Evolutionary conservation across 2,329 filamentous ascomycete genomes (phyloP).

Genomic region (Pseudogymnoascus sp.): DNA sequence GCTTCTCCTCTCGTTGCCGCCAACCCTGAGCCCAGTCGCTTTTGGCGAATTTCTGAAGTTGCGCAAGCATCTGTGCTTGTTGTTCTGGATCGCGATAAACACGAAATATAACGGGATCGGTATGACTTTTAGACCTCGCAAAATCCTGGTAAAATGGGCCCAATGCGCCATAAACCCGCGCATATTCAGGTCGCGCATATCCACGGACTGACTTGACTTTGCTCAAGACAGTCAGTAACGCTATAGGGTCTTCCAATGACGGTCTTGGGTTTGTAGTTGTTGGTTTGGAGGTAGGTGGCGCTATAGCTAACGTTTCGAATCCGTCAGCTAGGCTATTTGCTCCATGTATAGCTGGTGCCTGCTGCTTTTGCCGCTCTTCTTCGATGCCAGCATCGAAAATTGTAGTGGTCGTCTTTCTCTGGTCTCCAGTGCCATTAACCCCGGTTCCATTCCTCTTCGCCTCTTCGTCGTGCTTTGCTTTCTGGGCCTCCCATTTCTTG

Average conservation of each 20-base stretch:
- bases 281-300: constrained; percentile 30
- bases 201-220: constrained; percentile 72
- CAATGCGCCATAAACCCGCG: constrained; percentile 79
- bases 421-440: constrained; percentile 20
- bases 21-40: constrained; percentile 77
- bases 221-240: constrained; percentile 62
- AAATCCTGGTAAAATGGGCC: constrained; percentile 86
- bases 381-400: constrained; percentile 68
- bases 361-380: constrained; percentile 47
- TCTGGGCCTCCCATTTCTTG: constrained; percentile 52
- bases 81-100: constrained; percentile 82
- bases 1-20: constrained; percentile 59
- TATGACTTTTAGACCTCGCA: constrained; percentile 60
- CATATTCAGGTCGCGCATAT: constrained; percentile 81
- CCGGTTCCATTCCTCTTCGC: constrained; percentile 27
- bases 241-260: constrained; percentile 47
- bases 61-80: constrained; percentile 82
- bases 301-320: constrained; percentile 68
- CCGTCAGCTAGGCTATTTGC: constrained; percentile 50
- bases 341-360: constrained; percentile 22
- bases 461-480: constrained; percentile 30
- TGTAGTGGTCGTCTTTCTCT: constrained; percentile 44
- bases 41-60: constrained; percentile 68
- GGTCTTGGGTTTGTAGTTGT: constrained; percentile 25
- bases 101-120: constrained; percentile 77